Percentiles rank a stretch among this genome's conserved stretches.
These are phyloP conservation scores for Aspergillus panamensis DNA, from an alignment of 495 filamentous ascomycete species.

Conservation along the genomic window DNA sequence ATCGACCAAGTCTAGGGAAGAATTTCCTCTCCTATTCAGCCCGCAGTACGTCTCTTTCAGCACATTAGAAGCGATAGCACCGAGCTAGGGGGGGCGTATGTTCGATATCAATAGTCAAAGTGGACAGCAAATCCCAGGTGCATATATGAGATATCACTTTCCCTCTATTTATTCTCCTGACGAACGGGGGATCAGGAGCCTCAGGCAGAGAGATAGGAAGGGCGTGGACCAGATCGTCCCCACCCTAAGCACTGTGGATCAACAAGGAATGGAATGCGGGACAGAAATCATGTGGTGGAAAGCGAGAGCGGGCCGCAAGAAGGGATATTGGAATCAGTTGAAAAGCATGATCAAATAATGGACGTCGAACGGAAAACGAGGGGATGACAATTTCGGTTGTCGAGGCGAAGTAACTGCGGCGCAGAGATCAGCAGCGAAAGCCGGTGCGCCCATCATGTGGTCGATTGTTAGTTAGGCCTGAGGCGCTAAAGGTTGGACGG, in stretches of 20 bases:
- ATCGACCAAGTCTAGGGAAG: neutral
- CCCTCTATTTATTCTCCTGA: neutral
- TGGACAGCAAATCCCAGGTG: neutral
- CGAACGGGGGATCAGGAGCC: slow-evolving; percentile 1
- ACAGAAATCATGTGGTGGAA: neutral
- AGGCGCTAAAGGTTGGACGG: neutral
- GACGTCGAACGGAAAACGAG: neutral
- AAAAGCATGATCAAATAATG: neutral
- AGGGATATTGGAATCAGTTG: neutral
- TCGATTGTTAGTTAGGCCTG: neutral
- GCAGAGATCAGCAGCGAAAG: slow-evolving; percentile 8
- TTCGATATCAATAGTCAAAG: neutral
- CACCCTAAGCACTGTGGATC: slow-evolving; percentile 18
- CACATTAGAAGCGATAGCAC: neutral
- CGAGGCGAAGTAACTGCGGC: neutral
- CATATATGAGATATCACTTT: slow-evolving; percentile 1
- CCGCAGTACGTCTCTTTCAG: neutral
- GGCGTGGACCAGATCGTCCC: slow-evolving; percentile 21
- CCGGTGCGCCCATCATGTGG: slow-evolving; percentile 1
- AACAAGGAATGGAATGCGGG: slow-evolving; percentile 10
- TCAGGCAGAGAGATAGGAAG: slow-evolving; percentile 4
- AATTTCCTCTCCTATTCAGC: neutral
- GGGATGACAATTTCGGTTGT: neutral
- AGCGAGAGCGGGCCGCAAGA: neutral
- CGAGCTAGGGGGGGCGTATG: neutral